phyloP scores from a whole-genome alignment of 345 rosid genomes.

The Erucastrum elatum region DNA sequence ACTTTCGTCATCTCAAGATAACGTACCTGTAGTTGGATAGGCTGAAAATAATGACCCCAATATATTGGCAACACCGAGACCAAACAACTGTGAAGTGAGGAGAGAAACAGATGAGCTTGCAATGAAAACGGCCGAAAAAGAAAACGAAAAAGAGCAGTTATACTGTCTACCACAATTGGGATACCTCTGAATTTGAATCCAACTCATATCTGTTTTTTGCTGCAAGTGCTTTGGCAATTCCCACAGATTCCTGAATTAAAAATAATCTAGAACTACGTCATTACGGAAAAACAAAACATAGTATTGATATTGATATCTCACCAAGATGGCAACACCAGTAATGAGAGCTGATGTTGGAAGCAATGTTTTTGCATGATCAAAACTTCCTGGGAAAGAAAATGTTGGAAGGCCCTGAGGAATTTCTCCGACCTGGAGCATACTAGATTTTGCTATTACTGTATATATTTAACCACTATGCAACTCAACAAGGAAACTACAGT shows the following conservation, averaged over 20 bases:
- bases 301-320: slow-evolving; percentile 44
- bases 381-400: slow-evolving; percentile 76
- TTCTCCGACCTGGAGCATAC: slow-evolving; percentile 77
- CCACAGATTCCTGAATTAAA: slow-evolving; percentile 85
- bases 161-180: not conserved
- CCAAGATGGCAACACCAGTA: slow-evolving; percentile 98
- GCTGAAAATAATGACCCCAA: slow-evolving; percentile 85
- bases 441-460: slow-evolving; percentile 24
- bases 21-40: slow-evolving; percentile 91
- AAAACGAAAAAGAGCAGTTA: slow-evolving; percentile 6
- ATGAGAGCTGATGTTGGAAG: slow-evolving; percentile 92
- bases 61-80: slow-evolving; percentile 95
- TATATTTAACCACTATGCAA: slow-evolving; percentile 13
- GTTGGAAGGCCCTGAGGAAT: slow-evolving; percentile 96
- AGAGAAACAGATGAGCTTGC: slow-evolving; percentile 23
- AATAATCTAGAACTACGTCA: not conserved
- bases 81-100: slow-evolving; percentile 67
- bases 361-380: slow-evolving; percentile 67
- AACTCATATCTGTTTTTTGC: slow-evolving; percentile 95
- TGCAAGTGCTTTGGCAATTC: slow-evolving; percentile 99
- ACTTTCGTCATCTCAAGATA: slow-evolving; percentile 27
- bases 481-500: not conserved
- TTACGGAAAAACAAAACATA: not conserved
- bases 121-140: slow-evolving; percentile 7
- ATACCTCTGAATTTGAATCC: slow-evolving; percentile 96